Evolutionary conservation across 2,329 filamentous ascomycete genomes (phyloP).

Genomic region (Ceratocystiopsis sp.): DNA sequence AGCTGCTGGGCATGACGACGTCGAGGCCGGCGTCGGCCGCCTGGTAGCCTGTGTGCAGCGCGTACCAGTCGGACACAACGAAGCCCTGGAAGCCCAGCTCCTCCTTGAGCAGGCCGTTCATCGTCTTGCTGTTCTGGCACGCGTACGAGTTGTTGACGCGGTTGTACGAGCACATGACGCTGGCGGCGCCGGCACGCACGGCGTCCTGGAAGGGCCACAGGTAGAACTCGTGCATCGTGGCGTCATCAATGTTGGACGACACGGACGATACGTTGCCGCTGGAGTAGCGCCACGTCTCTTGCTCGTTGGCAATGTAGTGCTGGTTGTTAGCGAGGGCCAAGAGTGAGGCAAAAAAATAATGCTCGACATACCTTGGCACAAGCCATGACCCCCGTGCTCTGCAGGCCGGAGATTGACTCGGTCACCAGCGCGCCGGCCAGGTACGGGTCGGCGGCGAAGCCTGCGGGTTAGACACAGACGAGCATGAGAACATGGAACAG

Average conservation of each 20-base stretch:
- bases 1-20: conserved; percentile 45
- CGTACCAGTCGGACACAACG: conserved; percentile 49
- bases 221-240: conserved; percentile 30
- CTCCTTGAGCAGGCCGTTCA: conserved; percentile 47
- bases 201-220: conserved; percentile 34
- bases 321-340: conserved; percentile 18
- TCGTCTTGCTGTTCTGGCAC: conserved; percentile 47
- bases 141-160: conserved; percentile 52
- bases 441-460: conserved; percentile 34
- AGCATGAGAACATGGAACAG: neutral
- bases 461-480: neutral
- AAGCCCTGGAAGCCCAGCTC: conserved; percentile 45
- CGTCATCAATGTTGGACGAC: conserved; percentile 26
- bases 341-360: no score
- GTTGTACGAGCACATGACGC: conserved; percentile 47
- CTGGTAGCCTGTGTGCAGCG: conserved; percentile 46
- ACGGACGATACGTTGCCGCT: conserved; percentile 25
- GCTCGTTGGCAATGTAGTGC: conserved; percentile 44
- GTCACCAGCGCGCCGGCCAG: conserved; percentile 29
- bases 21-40: conserved; percentile 50
- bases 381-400: conserved; percentile 50
- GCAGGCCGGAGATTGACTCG: conserved; percentile 50
- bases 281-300: conserved; percentile 36
- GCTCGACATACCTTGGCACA: conserved; percentile 31
- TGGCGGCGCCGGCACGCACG: conserved; percentile 39